Base-by-base conservation (phyloP, 2,329 filamentous ascomycete genomes). In the Corynespora cassiicola region DNA sequence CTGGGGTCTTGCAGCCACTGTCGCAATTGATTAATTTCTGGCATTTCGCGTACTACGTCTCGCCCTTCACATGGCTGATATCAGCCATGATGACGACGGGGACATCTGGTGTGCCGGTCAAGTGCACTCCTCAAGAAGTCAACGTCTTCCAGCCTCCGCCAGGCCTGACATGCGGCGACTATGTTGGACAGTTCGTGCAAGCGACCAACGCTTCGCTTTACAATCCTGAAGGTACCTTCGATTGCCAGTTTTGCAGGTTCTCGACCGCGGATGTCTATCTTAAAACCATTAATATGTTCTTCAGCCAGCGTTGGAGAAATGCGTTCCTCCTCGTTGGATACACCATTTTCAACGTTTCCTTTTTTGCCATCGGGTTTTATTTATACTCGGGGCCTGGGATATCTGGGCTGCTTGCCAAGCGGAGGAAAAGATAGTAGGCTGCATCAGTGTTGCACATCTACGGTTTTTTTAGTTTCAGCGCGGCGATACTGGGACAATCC, bases 31-130 rank as follows among this genome's bases (percentile, higher is more conserved):
- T 86, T 0, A 73, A 78, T 3, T 89, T 90, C 75, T 90, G 87
- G 86, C 81, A 84, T 50, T 88, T 88, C 74, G 86, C 88, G 82
- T 90, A 90, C 66, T 80, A 85, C 29, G 71, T 88, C 32, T 88
- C 84, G 0, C 88, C 89, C 0, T 85, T 95, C 54, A 90, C 86
- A 0, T 95, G 94, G 61, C 72, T 90, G 6, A 80, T 90, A 15
- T 77, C 78, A 8, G 86, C 82, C n/a, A 81, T 94, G 69, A 65
- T 90, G 0, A 77, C 84, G 0, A 80, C 79, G 0, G 86, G 80
- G 1, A 70, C 94, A 6, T 84, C 85, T 21, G 82, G 84, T 50
- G 80, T 80, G 0, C 29, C 68, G 0, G 81, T 90, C 20, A 52
- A 63, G 0, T 94, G 89, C 64, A 79, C 86, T 1, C 50, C 61